Evolutionary conservation across 2,329 filamentous ascomycete genomes (phyloP).

Genomic region (Trichoderma sp.): DNA sequence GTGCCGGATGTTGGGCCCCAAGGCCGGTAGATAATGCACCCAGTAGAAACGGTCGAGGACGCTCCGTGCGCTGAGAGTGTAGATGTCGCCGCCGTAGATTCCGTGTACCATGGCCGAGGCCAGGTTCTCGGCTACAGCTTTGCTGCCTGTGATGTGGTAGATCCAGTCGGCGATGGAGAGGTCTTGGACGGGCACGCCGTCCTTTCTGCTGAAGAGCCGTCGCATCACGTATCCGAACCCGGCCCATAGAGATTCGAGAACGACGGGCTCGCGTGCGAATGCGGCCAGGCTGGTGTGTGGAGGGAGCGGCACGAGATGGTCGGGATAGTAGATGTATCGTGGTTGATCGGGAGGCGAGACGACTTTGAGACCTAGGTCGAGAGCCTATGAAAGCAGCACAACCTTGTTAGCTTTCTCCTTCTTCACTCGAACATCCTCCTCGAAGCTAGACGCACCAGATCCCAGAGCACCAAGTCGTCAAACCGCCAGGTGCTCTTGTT

Average conservation of each 20-base stretch:
- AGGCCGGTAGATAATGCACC: slow-evolving; percentile 30
- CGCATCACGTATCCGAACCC: slow-evolving; percentile 28
- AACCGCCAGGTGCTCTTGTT: slow-evolving; percentile 40
- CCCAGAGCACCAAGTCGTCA: slow-evolving; percentile 65
- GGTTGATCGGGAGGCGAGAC: slow-evolving; percentile 45
- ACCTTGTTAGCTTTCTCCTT: neutral
- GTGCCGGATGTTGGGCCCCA: slow-evolving; percentile 42
- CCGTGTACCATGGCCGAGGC: slow-evolving; percentile 77
- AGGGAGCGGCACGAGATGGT: slow-evolving; percentile 53
- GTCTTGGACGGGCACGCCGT: slow-evolving; percentile 29
- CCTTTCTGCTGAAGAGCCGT: slow-evolving; percentile 21
- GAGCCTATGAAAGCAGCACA: slow-evolving; percentile 25
- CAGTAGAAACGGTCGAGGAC: slow-evolving; percentile 39
- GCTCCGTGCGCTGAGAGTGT: slow-evolving; percentile 70
- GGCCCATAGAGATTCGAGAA: slow-evolving; percentile 31
- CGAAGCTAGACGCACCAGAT: slow-evolving; percentile 55
- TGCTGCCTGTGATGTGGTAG: slow-evolving; percentile 30
- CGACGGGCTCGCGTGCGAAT: slow-evolving; percentile 34
- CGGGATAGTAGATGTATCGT: slow-evolving; percentile 85
- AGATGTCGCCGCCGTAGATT: slow-evolving; percentile 87
- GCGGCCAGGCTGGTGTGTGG: slow-evolving; percentile 29
- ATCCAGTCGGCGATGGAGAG: slow-evolving; percentile 39
- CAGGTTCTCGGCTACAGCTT: slow-evolving; percentile 63
- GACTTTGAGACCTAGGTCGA: slow-evolving; percentile 42
- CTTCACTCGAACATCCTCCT: too few relatives aligned